Conservation (phyloP, 441 rosid genomes). For the Rhodomyrtus psidioides region DNA sequence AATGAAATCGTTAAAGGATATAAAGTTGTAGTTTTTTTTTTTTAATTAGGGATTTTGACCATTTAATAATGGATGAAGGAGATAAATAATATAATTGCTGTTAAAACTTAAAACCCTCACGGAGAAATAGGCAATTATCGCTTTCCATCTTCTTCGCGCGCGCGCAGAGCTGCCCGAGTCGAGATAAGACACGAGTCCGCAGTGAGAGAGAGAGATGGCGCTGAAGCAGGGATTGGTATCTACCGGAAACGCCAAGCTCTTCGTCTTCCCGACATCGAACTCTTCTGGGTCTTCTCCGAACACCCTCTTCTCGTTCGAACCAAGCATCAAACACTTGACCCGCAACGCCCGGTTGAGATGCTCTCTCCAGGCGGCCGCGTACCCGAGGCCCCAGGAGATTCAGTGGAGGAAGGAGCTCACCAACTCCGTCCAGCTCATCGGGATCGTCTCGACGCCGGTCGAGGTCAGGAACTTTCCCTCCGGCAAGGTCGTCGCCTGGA, state of each 20-base stretch:
- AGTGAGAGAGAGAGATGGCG: neutral
- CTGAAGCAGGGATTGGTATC: neutral
- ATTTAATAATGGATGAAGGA: no score
- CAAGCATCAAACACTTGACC: neutral
- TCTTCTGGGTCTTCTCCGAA: neutral
- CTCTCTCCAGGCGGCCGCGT: neutral
- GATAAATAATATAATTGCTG: no score
- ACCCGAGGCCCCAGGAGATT: conserved; percentile 37
- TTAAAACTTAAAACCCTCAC: no score
- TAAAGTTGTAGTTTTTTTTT: no score
- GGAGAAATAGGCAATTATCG: neutral
- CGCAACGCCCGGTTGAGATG: neutral
- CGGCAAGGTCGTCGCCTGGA: conserved; percentile 52
- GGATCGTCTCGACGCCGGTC: conserved; percentile 36
- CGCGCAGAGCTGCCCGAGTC: neutral
- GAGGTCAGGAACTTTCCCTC: conserved; percentile 47
- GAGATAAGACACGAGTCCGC: neutral
- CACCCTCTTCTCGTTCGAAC: neutral
- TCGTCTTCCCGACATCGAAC: neutral
- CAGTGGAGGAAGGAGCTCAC: conserved; percentile 59
- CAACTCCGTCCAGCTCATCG: conserved; percentile 49
- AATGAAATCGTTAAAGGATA: no score
- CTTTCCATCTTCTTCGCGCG: neutral
- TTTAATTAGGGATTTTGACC: no score
- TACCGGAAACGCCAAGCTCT: neutral